Evolutionary conservation across 192 early-diverging fungal genomes (phyloP).

Genomic region (Coemansia umbellata): DNA sequence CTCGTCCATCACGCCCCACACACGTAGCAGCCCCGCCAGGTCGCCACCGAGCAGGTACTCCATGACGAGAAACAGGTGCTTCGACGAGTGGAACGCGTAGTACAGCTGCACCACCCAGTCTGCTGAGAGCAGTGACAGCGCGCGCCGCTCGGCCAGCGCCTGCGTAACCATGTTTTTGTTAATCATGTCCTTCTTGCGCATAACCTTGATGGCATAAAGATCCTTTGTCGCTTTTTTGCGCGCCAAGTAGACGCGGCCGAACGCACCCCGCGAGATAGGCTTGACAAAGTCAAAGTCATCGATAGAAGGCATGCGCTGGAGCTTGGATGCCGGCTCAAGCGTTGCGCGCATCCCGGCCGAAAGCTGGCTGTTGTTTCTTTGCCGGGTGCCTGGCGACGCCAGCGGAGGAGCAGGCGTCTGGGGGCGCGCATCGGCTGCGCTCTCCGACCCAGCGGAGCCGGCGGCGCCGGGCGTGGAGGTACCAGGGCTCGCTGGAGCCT

Average conservation of each 20-base stretch:
- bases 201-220: constrained; percentile 87
- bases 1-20: constrained; percentile 74
- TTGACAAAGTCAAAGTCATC: constrained; percentile 93
- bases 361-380: constrained; percentile 44
- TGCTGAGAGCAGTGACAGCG: constrained; percentile 70
- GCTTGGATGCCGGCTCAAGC: constrained; percentile 31
- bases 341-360: constrained; percentile 29
- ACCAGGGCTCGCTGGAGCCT: not conserved
- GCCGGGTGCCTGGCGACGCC: constrained; percentile 31
- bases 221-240: constrained; percentile 83
- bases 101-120: constrained; percentile 91
- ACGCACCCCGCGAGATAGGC: constrained; percentile 91
- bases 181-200: constrained; percentile 92
- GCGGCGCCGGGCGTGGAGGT: not conserved
- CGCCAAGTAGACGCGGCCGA: constrained; percentile 86
- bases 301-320: constrained; percentile 72
- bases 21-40: constrained; percentile 69
- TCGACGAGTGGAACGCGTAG: constrained; percentile 86
- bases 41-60: constrained; percentile 90
- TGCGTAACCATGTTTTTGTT: constrained; percentile 96
- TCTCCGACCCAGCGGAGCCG: constrained; percentile 13
- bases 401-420: no score
- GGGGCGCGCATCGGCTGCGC: constrained; percentile 8
- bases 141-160: constrained; percentile 81
- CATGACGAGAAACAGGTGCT: constrained; percentile 87